Percentiles rank a stretch among this genome's conserved stretches.
phyloP scores from a whole-genome alignment of 495 filamentous ascomycete genomes.

The Xylaria scruposa region DNA sequence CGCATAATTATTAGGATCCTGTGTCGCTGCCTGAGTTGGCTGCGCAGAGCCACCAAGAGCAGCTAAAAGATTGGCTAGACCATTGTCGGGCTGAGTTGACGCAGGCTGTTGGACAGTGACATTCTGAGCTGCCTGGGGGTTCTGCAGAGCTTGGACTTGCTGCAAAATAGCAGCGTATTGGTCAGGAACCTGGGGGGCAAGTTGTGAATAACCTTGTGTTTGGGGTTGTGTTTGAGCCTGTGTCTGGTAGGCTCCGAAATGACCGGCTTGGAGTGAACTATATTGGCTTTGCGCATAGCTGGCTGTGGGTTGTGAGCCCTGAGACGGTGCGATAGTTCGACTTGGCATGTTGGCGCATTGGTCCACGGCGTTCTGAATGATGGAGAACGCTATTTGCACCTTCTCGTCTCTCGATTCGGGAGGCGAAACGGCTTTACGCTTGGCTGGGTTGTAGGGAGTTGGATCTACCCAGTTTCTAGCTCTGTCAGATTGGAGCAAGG shows the following conservation, averaged over 20 bases:
- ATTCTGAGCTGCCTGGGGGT: constrained; percentile 23
- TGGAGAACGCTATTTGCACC: constrained; percentile 40
- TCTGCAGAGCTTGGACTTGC: constrained; percentile 41
- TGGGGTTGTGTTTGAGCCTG: constrained; percentile 22
- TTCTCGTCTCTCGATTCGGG: constrained; percentile 43
- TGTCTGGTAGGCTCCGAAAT: constrained; percentile 13
- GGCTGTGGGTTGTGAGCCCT: constrained; percentile 31
- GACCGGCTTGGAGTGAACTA: background rate
- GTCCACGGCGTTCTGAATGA: constrained; percentile 40
- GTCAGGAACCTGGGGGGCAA: constrained; percentile 31
- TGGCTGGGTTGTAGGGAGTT: constrained; percentile 40
- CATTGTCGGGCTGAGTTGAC: constrained; percentile 1
- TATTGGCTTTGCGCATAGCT: background rate
- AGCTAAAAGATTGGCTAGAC: constrained; percentile 30
- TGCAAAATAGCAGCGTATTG: constrained; percentile 32
- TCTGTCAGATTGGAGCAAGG: constrained; percentile 44
- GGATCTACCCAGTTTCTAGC: constrained; percentile 43
- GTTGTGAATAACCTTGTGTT: constrained; percentile 40
- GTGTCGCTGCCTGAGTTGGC: constrained; percentile 15
- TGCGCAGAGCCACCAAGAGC: constrained; percentile 23
- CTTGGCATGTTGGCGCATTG: constrained; percentile 40
- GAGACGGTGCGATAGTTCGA: constrained; percentile 42
- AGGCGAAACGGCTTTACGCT: constrained; percentile 36
- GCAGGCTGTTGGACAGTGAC: constrained; percentile 15
- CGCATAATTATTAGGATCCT: constrained; percentile 13